phyloP scores from a whole-genome alignment of 2,329 filamentous ascomycete species.

The Ceratocystis diversiconidia region DNA sequence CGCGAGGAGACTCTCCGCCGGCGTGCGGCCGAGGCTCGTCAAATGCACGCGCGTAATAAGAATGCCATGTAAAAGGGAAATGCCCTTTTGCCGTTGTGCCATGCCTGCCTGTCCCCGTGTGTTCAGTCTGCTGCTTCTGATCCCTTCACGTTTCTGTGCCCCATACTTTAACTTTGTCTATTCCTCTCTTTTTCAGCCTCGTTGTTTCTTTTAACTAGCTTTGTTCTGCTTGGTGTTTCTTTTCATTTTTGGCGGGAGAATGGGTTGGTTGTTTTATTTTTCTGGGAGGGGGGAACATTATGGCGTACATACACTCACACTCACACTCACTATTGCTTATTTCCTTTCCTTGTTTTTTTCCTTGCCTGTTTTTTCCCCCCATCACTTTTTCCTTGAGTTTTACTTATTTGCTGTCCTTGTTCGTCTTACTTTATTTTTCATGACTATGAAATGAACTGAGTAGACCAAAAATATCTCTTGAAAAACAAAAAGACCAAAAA shows the following conservation, averaged over 20 bases:
- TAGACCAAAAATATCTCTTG: neutral
- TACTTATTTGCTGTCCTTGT: neutral
- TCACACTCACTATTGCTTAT: neutral
- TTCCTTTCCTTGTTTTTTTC: neutral
- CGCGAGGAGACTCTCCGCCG: constrained; percentile 45
- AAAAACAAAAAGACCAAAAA: neutral
- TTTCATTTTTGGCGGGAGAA: constrained; percentile 1
- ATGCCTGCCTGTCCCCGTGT: neutral
- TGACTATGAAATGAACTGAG: neutral
- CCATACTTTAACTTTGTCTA: constrained; percentile 5
- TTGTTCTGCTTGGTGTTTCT: neutral
- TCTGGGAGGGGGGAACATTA: neutral
- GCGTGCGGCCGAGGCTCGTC: constrained; percentile 36
- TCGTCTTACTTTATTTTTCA: neutral
- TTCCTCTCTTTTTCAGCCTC: neutral
- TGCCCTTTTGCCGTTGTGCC: neutral
- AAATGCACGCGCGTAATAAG: constrained; percentile 40
- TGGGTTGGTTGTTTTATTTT: constrained; percentile 3
- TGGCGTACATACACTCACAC: neutral
- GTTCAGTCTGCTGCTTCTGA: neutral
- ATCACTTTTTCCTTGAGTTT: neutral
- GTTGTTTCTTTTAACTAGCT: neutral
- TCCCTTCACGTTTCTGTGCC: neutral
- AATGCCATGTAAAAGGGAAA: constrained; percentile 34
- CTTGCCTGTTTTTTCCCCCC: neutral